Evolutionary conservation across 2,329 filamentous ascomycete genomes (phyloP).

Genomic region (Balansia obtecta): DNA sequence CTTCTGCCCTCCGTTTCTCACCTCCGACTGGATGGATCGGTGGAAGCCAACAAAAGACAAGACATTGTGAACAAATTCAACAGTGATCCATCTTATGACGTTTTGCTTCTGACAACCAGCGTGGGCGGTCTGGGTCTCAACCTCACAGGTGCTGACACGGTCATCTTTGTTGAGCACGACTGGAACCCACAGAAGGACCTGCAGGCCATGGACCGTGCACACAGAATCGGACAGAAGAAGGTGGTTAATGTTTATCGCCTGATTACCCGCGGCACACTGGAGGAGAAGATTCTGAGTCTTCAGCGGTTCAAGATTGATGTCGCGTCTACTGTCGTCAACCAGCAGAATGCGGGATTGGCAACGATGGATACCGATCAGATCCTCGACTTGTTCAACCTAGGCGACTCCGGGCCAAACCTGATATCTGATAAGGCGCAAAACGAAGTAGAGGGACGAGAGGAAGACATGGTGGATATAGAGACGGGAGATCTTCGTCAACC

Average conservation of each 20-base stretch:
- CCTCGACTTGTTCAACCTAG: conserved; percentile 86
- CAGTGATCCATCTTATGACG: conserved; percentile 91
- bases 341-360: conserved; percentile 86
- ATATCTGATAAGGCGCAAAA: conserved; percentile 48
- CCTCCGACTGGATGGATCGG: conserved; percentile 83
- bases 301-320: conserved; percentile 99
- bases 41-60: conserved; percentile 87
- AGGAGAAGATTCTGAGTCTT: conserved; percentile 96
- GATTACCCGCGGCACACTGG: conserved; percentile 87
- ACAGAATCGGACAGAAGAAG: conserved; percentile 98
- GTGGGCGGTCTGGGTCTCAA: conserved; percentile 93
- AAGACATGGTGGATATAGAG: conserved; percentile 87
- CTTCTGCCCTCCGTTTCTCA: conserved; percentile 89
- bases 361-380: conserved; percentile 99
- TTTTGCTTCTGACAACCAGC: conserved; percentile 83
- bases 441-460: conserved; percentile 50
- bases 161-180: conserved; percentile 98
- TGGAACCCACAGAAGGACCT: conserved; percentile 99
- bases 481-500: conserved; percentile 88
- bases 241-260: conserved; percentile 97
- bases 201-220: conserved; percentile 96
- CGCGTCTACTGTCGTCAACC: conserved; percentile 94
- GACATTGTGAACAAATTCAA: conserved; percentile 99
- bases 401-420: conserved; percentile 59
- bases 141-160: conserved; percentile 90